Percentiles rank a stretch among this genome's conserved stretches.
Evolutionary conservation across 768 basidiomycete species (phyloP).

Genomic region (Rhizopogon sp.): DNA sequence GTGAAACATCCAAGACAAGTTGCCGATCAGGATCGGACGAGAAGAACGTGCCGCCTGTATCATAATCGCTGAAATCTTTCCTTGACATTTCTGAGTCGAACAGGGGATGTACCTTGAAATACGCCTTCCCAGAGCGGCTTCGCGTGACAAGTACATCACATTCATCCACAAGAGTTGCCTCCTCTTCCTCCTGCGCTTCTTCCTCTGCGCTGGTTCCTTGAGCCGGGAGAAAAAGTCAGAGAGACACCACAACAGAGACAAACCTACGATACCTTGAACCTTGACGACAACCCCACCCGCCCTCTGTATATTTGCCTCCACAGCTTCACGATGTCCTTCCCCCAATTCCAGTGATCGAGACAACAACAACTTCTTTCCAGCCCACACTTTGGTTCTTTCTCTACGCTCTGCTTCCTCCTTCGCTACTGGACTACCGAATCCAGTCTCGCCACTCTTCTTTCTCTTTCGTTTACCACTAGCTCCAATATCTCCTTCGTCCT

Average conservation of each 20-base stretch:
- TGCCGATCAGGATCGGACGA: conserved; percentile 48
- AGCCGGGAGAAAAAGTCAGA: not conserved
- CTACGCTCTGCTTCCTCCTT: conserved; percentile 18
- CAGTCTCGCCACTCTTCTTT: conserved; percentile 21
- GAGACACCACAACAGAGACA: not conserved
- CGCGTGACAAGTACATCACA: conserved; percentile 76
- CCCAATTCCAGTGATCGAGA: conserved; percentile 53
- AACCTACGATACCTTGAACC: conserved; percentile 36
- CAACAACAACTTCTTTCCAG: conserved; percentile 55
- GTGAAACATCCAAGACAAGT: conserved; percentile 79
- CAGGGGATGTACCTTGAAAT: conserved; percentile 50
- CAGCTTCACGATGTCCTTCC: conserved; percentile 41
- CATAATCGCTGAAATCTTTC: not conserved
- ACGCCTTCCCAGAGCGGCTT: conserved; percentile 64
- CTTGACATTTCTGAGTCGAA: not conserved
- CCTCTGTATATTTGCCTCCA: conserved; percentile 54
- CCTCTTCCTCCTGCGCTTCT: conserved; percentile 33
- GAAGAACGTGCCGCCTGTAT: conserved; percentile 49
- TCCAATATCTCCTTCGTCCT: conserved; percentile 11
- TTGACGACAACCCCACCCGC: conserved; percentile 56
- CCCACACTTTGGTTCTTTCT: conserved; percentile 43
- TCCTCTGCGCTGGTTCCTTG: conserved; percentile 21
- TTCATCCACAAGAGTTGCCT: conserved; percentile 31
- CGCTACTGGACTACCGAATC: conserved; percentile 5
- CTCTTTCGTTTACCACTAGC: conserved; percentile 15